Conservation (phyloP, 2,329 filamentous ascomycete genomes). For the Phaeophleospora eucalypticola region DNA sequence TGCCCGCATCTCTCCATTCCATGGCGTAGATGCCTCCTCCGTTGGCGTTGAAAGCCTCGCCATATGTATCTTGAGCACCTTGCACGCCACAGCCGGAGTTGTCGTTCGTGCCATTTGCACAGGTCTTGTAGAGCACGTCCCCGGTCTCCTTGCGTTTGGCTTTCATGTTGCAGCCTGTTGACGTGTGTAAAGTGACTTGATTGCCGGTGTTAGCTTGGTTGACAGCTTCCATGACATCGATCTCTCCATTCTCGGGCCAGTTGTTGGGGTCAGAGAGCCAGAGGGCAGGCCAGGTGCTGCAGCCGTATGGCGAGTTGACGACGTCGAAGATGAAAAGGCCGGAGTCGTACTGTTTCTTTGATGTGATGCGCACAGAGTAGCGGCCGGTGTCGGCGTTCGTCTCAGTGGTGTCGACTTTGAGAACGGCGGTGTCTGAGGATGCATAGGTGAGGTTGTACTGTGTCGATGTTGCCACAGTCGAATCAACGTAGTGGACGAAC, state of each 20-base stretch:
- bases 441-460: slow-evolving; percentile 32
- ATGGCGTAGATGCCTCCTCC: slow-evolving; percentile 34
- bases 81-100: slow-evolving; percentile 31
- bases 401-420: slow-evolving; percentile 27
- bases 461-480: slow-evolving; percentile 16
- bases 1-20: slow-evolving; percentile 29
- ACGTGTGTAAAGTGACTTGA: slow-evolving; percentile 31
- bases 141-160: slow-evolving; percentile 31
- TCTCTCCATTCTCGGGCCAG: slow-evolving; percentile 31
- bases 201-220: slow-evolving; percentile 26
- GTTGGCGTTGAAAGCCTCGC: slow-evolving; percentile 28
- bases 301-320: slow-evolving; percentile 33
- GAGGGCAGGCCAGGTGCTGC: slow-evolving; percentile 38
- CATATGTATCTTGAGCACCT: slow-evolving; percentile 26
- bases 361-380: slow-evolving; percentile 34
- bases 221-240: slow-evolving; percentile 35
- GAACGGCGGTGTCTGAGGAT: slow-evolving; percentile 22
- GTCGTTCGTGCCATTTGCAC: slow-evolving; percentile 22
- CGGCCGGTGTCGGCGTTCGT: slow-evolving; percentile 28
- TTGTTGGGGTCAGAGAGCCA: slow-evolving; percentile 44
- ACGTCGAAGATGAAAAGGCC: slow-evolving; percentile 38
- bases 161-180: slow-evolving; percentile 30
- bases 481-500: slow-evolving; percentile 45
- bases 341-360: slow-evolving; percentile 34
- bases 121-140: slow-evolving; percentile 25